Evolutionary conservation across 192 early-diverging fungal species (phyloP).

Genomic region (Coemansia nantahalensis): DNA sequence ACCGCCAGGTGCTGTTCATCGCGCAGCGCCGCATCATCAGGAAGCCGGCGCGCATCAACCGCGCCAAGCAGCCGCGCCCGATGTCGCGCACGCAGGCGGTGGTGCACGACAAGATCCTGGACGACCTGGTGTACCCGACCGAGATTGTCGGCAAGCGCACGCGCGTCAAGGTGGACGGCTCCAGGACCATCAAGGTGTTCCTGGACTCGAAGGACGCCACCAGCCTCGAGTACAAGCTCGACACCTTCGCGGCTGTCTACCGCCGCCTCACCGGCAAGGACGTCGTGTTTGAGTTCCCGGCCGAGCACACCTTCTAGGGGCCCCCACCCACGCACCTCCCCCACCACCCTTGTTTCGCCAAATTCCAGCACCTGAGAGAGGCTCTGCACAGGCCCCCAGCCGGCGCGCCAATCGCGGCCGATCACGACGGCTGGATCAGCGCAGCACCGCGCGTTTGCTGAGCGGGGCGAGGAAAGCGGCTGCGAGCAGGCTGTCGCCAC

Average conservation of each 20-base stretch:
- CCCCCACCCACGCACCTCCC: background rate
- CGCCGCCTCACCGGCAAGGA: slow-evolving; percentile 96
- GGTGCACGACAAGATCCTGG: slow-evolving; percentile 95
- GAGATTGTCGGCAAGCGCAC: slow-evolving; percentile 99
- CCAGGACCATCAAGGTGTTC: slow-evolving; percentile 93
- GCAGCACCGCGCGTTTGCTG: too few relatives aligned
- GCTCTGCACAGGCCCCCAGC: too few relatives aligned
- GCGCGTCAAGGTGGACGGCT: slow-evolving; percentile 93
- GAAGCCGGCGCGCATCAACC: slow-evolving; percentile 87
- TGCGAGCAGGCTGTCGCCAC: too few relatives aligned
- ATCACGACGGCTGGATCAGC: too few relatives aligned
- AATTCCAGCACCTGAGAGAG: too few relatives aligned
- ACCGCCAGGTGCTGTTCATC: slow-evolving; percentile 94
- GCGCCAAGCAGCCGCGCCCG: slow-evolving; percentile 90
- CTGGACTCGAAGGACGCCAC: slow-evolving; percentile 98
- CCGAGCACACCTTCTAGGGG: slow-evolving; percentile 49
- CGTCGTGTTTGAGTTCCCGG: slow-evolving; percentile 96
- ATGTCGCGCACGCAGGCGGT: slow-evolving; percentile 93
- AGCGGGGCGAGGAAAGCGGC: too few relatives aligned
- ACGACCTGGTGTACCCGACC: slow-evolving; percentile 98
- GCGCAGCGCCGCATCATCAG: slow-evolving; percentile 94
- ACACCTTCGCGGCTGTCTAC: slow-evolving; percentile 96
- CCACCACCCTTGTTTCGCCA: background rate
- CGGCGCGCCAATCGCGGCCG: too few relatives aligned
- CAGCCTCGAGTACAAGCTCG: slow-evolving; percentile 96